Evolutionary conservation across 768 basidiomycete genomes (phyloP), one percentile per base, ranked within the genome.

Genomic region (Galerina marginata): DNA sequence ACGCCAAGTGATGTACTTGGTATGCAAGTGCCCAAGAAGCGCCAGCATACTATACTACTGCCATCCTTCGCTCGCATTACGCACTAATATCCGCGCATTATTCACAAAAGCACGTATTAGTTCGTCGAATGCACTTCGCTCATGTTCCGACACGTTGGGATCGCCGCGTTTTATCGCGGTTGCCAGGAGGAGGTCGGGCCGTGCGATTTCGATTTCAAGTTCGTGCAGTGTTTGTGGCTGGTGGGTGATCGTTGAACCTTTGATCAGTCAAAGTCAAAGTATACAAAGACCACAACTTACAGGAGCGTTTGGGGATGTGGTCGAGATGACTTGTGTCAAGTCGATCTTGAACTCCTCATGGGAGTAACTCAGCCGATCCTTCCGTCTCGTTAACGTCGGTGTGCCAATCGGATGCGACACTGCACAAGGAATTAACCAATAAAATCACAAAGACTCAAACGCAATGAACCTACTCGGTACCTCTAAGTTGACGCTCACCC

Each of bases 321-420:
- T 80, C 4, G 88, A 82, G 2, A 86, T 86, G 49, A 99, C 96
- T 75, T 96, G 94, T 1, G 97, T 99, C 50, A 99, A 83, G 77
- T 99, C 97, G 63, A 99, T 89, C 64, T 81, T 83, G 71, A 95
- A 96, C 64, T 96, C 89, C 73, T 98, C 95, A 74, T 99, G 97
- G 3, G 88, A 78, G 73, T 99, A 99, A 68, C 92, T 91, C 72
- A 98, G 81, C 46, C 97, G 83, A 75, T 99, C 93, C 77, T 97
- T 99, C 77, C 83, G 81, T 59, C 92, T 83, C 36, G 85, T 82
- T 64, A 84, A 77, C 9, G 83, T 80, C 1, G 89, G 73, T 6
- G 83, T 71, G 11, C 91, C 92, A 45, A 87, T 66, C 0, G 91
- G 92, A 65, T 87, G 89, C 2, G 80, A 65, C n/a, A 86, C 92